phyloP scores from a whole-genome alignment of 352 stramenopile genomes.

The Phytophthora sansomeana region DNA sequence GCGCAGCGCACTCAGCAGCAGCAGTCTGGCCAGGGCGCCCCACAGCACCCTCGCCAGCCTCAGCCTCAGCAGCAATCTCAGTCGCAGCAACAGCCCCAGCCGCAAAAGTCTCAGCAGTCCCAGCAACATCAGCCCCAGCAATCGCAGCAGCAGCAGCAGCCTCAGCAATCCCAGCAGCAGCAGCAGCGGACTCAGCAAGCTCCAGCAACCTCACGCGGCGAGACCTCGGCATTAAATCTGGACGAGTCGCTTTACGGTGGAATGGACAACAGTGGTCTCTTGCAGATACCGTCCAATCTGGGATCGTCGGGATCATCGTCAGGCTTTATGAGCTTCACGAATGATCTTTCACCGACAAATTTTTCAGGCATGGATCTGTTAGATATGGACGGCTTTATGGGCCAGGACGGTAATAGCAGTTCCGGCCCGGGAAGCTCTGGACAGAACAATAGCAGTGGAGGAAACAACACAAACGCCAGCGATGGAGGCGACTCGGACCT shows the following conservation, averaged over 20 bases:
- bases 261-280: constrained; percentile 59
- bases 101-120: constrained; percentile 21
- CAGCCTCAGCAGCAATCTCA: constrained; percentile 30
- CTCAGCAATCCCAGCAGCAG: constrained; percentile 28
- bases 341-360: constrained; percentile 68
- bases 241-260: constrained; percentile 68
- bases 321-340: constrained; percentile 69
- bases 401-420: constrained; percentile 34
- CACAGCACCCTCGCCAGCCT: constrained; percentile 28
- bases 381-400: constrained; percentile 75
- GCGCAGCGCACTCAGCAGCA: constrained; percentile 40
- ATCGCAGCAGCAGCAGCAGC: constrained; percentile 35
- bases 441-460: constrained; percentile 35
- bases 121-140: constrained; percentile 29
- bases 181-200: constrained; percentile 22
- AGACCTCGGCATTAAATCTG: constrained; percentile 60
- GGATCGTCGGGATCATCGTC: constrained; percentile 39
- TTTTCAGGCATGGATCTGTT: constrained; percentile 76
- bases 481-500: constrained; percentile 64
- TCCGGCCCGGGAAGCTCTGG: constrained; percentile 25
- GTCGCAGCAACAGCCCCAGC: constrained; percentile 33
- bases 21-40: constrained; percentile 29
- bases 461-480: constrained; percentile 44
- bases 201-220: constrained; percentile 34
- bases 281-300: constrained; percentile 70